Conservation (phyloP, 345 rosid species). For the Corymbia maculata region DNA sequence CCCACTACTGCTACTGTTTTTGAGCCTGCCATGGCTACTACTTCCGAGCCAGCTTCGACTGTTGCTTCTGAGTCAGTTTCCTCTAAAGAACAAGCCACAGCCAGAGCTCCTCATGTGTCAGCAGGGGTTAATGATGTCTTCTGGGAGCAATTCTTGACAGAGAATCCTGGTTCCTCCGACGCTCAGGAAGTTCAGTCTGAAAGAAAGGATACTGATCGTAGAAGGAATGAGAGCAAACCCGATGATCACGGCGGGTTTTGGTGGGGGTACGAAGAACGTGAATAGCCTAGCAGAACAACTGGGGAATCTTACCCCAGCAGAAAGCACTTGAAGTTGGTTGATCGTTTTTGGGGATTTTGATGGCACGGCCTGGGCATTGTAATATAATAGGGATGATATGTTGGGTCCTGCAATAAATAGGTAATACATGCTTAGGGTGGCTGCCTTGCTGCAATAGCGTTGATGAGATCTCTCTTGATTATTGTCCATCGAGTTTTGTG, state of each 20-base stretch:
- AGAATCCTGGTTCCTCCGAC: constrained; percentile 78
- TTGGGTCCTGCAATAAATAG: background rate
- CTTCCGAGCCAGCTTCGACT: constrained; percentile 5
- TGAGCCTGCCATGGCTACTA: background rate
- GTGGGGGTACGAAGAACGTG: constrained; percentile 62
- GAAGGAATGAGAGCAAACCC: constrained; percentile 30
- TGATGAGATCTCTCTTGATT: background rate
- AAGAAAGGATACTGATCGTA: constrained; percentile 48
- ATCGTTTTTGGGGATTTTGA: background rate
- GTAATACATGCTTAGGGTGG: background rate
- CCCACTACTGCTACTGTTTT: constrained; percentile 4
- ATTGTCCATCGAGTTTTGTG: background rate
- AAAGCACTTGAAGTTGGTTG: constrained; percentile 36
- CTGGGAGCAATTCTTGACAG: constrained; percentile 97
- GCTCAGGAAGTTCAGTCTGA: constrained; percentile 73
- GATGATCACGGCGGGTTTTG: constrained; percentile 45
- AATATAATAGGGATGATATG: background rate
- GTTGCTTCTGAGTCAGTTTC: constrained; percentile 21
- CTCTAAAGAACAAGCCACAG: constrained; percentile 17
- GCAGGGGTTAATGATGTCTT: constrained; percentile 82
- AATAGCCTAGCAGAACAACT: constrained; percentile 71
- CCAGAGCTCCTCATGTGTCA: constrained; percentile 20
- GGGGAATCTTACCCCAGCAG: constrained; percentile 79
- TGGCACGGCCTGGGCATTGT: background rate
- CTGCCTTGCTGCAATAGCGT: background rate